phyloP scores from a whole-genome alignment of 768 basidiomycete species.

The Pleurotus tuber-regium region DNA sequence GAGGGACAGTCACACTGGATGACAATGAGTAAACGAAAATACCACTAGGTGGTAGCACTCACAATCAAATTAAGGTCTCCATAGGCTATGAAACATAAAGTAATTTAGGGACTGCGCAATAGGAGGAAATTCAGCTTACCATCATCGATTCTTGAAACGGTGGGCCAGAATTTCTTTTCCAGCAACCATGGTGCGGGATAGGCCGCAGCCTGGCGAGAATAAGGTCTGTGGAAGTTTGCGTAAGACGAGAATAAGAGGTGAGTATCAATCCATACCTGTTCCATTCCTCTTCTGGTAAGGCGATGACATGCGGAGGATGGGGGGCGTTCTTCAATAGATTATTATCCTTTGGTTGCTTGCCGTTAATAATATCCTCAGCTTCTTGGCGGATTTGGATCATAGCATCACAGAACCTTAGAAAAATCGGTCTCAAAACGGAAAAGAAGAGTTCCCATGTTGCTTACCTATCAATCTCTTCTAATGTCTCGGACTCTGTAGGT shows the following conservation, averaged over 20 bases:
- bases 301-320: conserved; percentile 77
- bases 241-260: not conserved
- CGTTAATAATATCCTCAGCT: conserved; percentile 81
- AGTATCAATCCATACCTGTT: conserved; percentile 53
- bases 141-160: conserved; percentile 90
- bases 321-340: conserved; percentile 95
- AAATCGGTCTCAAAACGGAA: conserved; percentile 2
- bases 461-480: conserved; percentile 88
- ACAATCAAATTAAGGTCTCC: conserved; percentile 91
- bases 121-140: conserved; percentile 45
- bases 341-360: conserved; percentile 87
- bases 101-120: not conserved
- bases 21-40: conserved; percentile 10
- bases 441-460: conserved; percentile 11
- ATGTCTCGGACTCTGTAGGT: conserved; percentile 93
- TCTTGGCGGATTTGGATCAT: conserved; percentile 97
- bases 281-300: conserved; percentile 79
- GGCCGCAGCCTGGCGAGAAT: conserved; percentile 86
- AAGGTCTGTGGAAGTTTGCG: conserved; percentile 54
- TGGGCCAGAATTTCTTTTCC: conserved; percentile 96
- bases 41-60: conserved; percentile 30
- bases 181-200: conserved; percentile 83
- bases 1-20: conserved; percentile 81
- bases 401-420: conserved; percentile 89
- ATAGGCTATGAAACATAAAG: conserved; percentile 53